Percentiles rank a stretch among this genome's conserved stretches.
Conservation (phyloP, 2,329 filamentous ascomycete genomes). For the Dryadomyces quercivorus region DNA sequence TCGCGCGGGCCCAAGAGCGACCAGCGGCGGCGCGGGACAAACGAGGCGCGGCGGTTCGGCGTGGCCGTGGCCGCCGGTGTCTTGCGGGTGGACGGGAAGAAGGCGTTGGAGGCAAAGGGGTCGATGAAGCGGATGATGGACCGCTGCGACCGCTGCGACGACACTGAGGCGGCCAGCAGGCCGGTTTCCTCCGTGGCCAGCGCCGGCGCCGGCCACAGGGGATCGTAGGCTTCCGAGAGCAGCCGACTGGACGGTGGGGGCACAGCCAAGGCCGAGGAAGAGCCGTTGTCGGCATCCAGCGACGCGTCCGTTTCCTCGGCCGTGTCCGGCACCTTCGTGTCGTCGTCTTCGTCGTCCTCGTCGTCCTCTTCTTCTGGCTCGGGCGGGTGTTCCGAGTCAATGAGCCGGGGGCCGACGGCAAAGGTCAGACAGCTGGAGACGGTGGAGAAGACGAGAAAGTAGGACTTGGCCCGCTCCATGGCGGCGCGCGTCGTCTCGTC, state of each 20-base stretch:
- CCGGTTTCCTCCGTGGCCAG: conserved; percentile 32
- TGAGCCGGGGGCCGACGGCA: conserved; percentile 45
- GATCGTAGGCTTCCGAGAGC: conserved; percentile 3
- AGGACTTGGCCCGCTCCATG: conserved; percentile 48
- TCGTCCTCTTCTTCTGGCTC: conserved; percentile 17
- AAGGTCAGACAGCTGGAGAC: conserved; percentile 53
- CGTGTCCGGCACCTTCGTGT: background rate
- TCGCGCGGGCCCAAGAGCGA: conserved; percentile 14
- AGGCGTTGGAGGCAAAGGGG: conserved; percentile 13
- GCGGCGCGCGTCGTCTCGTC: conserved; percentile 32
- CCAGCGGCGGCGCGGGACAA: conserved; percentile 18
- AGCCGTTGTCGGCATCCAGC: background rate
- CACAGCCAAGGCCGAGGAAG: background rate
- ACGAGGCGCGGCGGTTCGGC: conserved; percentile 14
- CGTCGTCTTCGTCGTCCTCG: conserved; percentile 8
- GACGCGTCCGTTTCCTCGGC: too few relatives aligned
- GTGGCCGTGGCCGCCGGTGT: background rate
- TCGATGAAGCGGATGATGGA: conserved; percentile 7
- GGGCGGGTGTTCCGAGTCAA: conserved; percentile 31
- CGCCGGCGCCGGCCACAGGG: conserved; percentile 1
- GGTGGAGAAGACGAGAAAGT: conserved; percentile 54
- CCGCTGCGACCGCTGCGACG: background rate
- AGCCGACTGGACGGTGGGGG: background rate
- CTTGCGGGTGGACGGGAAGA: conserved; percentile 18
- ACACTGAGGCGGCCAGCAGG: conserved; percentile 23